Evolutionary conservation across 108 stramenopile genomes (phyloP), one percentile per base, ranked within the genome.

Genomic region (Nitzschia sp.): DNA sequence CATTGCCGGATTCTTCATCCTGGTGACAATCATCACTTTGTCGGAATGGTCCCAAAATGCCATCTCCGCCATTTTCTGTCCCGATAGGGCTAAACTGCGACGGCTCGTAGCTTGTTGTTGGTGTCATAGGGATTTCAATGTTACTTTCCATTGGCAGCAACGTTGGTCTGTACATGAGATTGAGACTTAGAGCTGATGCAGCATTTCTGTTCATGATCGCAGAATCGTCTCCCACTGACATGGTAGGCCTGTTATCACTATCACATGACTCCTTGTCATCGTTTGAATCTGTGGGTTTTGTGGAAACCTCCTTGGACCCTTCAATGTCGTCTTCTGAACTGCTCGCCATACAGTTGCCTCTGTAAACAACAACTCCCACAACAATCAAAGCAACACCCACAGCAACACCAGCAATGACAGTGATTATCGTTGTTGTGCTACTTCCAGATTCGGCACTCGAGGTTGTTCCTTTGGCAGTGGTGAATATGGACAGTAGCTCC

Each of bases 91-190:
- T 62, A 3, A 62, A 43, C n/a, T 62, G 41, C 2, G 61, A 62
- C 3, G 43, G 17, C n/a, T 43, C 43, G 21, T 62, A 62, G 43
- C 43, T 62, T 14, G 61, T 62, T 42, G 55, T 41, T 14, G 66
- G 66, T 20, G 66, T 67, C 9, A 39, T 19, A 8, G 66, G 66
- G 1, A 67, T 55, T 14, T 67, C 66, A 38, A 67, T 67, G 19
- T 67, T 67, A 21, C 66, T 67, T 17, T 67, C 66, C 34, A 38
- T 56, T 6, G 37, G 17, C 1, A 67, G 19, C 10, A 56, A 55
- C 10, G 54, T 15, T 5, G 66, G 66, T 21, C 66, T 15, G 43
- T 24, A 62, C 61, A 62, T 62, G 41, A 54, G 24, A 17, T 17
- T 48, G n/a, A 48, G n/a, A 17, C 17, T 48, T 48, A 17, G n/a